Evolutionary conservation across 73 alveolate genomes (phyloP), one percentile per base, ranked within the genome.

Genomic region (Blepharisma japonicum): DNA sequence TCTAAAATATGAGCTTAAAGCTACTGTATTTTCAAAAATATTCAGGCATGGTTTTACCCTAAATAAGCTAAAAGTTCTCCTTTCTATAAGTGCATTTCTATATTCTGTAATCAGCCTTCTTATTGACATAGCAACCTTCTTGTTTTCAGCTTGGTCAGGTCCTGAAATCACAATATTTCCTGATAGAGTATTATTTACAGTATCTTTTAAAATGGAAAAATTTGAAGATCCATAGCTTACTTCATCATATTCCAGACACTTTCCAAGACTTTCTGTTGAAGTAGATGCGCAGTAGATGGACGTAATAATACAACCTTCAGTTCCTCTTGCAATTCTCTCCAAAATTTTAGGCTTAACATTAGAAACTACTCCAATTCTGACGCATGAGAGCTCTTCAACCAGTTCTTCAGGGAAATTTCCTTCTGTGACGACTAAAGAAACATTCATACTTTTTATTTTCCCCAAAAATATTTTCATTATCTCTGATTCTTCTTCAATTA

Each of bases 401-500:
- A 84, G 79, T 47, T 68, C 25, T 55, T 83, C 71, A 0, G 97
- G 83, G 68, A 81, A 84, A 55, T 84, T 87, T 56, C 84, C 76
- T 54, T 91, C 95, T 6, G 91, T 84, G 50, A 94, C 61, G 74
- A 94, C 82, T 6, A 94, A 77, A 83, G 86, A 85, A 2, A 97
- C 97, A 56, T 84, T 77, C 32, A 87, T 89, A 20, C 45, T 61
- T 61, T 61, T 61, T 14, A 61, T 61, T 39, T 14, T 8, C 18
- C 23, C 74, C 74, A 61, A 8, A 8, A 61, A 61, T 8, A 61
- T 61, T 25, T 61, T 61, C 18, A 14, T 9, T 8, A 20, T 14
- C 2, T 61, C 23, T 20, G 14, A n/a, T 25, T 61, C 74, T 25
- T 61, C 47, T 61, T 61, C 74, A 25, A 61, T 61, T 9, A 61